Evolutionary conservation across 2,329 filamentous ascomycete species (phyloP), one percentile per base, ranked within the genome.

Genomic region (Periconia macrospinosa): DNA sequence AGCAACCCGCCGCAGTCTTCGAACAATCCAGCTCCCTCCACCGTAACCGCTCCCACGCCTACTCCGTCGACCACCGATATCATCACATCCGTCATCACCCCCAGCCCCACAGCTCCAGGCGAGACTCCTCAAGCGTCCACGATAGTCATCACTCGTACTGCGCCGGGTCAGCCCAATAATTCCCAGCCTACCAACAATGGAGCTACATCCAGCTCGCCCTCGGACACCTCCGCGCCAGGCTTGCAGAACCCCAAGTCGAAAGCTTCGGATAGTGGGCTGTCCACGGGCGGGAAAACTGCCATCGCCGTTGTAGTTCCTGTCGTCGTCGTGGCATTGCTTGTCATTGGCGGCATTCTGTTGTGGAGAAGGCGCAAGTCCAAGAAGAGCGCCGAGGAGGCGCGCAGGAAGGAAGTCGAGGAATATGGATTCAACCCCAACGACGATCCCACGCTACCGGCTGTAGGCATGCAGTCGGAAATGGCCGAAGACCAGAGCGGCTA

Each of bases 361-460:
- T 99, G 92, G 91, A 86, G 90, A 70, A 92, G 86, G 78, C 88
- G 92, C 58, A 96, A 95, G 78, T 87, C 90, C 66, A 86, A 87
- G 59, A 94, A 91, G 79, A 85, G 86, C 58, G 89, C 88, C 14
- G 91, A 94, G 69, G 94, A 97, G 71, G 86, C 92, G 66, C 86
- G 94, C 47, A 86, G 92, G 59, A 97, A 97, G 78, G 94, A 99
- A 75, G 92, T 97, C 11, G 93, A 97, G 73, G 94, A 97, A 70
- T 97, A 97, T 72, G 88, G 90, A 30, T 97, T 92, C 80, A 97
- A 97, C 73, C 94, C 94, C n/a, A 97, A 97, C 75, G 88, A 92
- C 55, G 92, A 97, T 70, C 91, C 92, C 0, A 91, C 89, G 1
- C 80, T 96, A 13, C 86, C 86, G 8, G 80, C 81, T 10, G 79